These are phyloP conservation scores for Penicillium aurantiogriseum DNA, from an alignment of 2,329 filamentous ascomycete species.

Conservation along the genomic window DNA sequence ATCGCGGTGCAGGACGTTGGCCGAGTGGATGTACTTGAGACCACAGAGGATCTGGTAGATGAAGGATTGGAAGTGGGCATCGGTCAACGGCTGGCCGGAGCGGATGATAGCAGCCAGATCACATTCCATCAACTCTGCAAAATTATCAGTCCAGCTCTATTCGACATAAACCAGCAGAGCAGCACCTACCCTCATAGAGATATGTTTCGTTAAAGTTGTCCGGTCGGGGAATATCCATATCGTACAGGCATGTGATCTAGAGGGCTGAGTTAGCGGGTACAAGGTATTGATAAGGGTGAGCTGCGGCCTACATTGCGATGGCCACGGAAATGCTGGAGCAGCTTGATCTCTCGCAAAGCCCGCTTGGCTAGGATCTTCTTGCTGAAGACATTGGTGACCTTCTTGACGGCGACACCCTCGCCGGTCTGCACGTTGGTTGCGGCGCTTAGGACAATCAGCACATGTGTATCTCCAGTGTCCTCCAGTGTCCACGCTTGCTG, in stretches of 20 bases:
- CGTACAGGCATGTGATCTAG: conserved; percentile 96
- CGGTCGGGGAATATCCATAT: conserved; percentile 97
- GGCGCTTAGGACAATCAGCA: conserved; percentile 57
- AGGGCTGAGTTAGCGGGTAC: conserved; percentile 38
- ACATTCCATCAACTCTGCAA: conserved; percentile 94
- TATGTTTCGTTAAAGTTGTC: conserved; percentile 99
- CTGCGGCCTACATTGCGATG: conserved; percentile 70
- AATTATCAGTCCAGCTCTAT: conserved; percentile 10
- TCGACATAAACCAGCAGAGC: background rate
- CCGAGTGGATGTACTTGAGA: conserved; percentile 98
- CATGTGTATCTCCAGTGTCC: background rate
- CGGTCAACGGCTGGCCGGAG: conserved; percentile 93
- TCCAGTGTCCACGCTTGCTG: background rate
- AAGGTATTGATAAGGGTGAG: conserved; percentile 4
- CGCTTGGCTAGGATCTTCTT: conserved; percentile 99
- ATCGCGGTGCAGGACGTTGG: conserved; percentile 94
- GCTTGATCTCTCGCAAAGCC: conserved; percentile 95
- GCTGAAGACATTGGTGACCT: conserved; percentile 99
- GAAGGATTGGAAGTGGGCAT: conserved; percentile 99
- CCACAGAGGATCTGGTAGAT: conserved; percentile 99
- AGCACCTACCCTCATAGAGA: conserved; percentile 81
- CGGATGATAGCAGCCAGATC: conserved; percentile 97
- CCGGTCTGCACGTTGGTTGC: conserved; percentile 86
- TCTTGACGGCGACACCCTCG: conserved; percentile 97
- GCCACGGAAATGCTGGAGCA: conserved; percentile 93